Evolutionary conservation across 176 grass and related monocot genomes (phyloP).

Genomic region (Thinopyrum elongatum): DNA sequence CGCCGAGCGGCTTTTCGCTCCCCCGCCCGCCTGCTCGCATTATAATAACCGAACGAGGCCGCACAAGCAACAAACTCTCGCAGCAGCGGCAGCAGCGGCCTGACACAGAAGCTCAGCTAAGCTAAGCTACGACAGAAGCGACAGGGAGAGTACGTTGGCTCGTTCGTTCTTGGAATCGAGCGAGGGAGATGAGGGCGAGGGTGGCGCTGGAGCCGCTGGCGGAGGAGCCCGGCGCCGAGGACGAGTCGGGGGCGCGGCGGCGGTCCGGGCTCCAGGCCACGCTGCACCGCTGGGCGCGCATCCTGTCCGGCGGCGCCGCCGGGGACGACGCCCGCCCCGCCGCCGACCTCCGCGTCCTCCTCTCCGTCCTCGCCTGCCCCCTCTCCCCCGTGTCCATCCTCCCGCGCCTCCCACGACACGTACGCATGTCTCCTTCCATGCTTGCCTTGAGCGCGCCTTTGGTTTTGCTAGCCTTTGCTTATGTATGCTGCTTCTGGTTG

Average conservation of each 20-base stretch:
- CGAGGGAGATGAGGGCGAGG: slow-evolving; percentile 36
- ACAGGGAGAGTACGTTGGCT: not conserved
- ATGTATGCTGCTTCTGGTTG: not conserved
- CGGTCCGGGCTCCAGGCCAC: slow-evolving; percentile 32
- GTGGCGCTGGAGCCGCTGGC: slow-evolving; percentile 83
- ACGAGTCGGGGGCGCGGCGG: slow-evolving; percentile 37
- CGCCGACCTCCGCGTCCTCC: slow-evolving; percentile 74
- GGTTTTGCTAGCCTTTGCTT: not conserved
- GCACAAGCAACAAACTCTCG: slow-evolving; percentile 24
- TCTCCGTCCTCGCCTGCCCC: slow-evolving; percentile 91
- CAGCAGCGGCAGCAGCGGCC: not conserved
- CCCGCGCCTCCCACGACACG: slow-evolving; percentile 56
- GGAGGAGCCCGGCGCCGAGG: slow-evolving; percentile 87
- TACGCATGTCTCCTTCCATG: not conserved
- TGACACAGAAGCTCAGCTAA: slow-evolving; percentile 35
- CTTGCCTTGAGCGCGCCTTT: not conserved
- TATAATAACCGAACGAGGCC: slow-evolving; percentile 18
- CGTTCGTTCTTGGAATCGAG: not conserved
- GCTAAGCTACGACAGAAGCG: slow-evolving; percentile 2
- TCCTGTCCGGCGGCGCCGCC: slow-evolving; percentile 46
- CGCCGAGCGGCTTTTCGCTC: not conserved
- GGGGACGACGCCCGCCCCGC: slow-evolving; percentile 29
- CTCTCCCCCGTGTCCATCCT: slow-evolving; percentile 87
- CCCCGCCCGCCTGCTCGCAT: not conserved
- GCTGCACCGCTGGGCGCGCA: slow-evolving; percentile 48